These are phyloP conservation scores for Closterium sp. DNA, from an alignment of 139 green algal genomes.

Conservation along the genomic window DNA sequence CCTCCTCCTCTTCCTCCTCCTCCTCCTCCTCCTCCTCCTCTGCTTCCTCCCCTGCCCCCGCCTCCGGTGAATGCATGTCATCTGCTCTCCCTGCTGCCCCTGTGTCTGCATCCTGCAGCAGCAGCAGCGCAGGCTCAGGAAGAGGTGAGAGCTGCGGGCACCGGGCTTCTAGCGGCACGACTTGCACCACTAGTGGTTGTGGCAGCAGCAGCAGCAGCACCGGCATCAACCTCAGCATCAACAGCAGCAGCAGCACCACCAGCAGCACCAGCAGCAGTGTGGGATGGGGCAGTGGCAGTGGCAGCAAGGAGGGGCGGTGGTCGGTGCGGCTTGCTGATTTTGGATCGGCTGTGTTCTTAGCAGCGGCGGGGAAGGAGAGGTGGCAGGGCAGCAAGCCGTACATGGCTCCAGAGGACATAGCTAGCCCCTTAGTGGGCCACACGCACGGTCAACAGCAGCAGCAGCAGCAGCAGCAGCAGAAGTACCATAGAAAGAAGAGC, in stretches of 20 bases:
- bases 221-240: neutral
- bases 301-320: neutral
- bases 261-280: neutral
- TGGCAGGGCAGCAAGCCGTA: neutral
- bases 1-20: neutral
- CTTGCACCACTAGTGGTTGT: neutral
- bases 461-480: neutral
- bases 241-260: neutral
- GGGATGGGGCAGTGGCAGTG: neutral
- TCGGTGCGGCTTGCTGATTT: neutral
- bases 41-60: too few species aligned
- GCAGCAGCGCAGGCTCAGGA: too few species aligned
- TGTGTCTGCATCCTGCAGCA: neutral
- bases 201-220: neutral
- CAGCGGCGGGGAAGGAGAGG: neutral
- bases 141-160: too few species aligned
- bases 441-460: neutral
- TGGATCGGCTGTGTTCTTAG: neutral
- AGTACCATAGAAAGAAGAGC: neutral
- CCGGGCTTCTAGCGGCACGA: too few species aligned
- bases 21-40: too few species aligned
- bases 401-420: neutral
- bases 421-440: neutral
- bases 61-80: neutral
- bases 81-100: neutral